Evolutionary conservation across 116 monocot genomes (phyloP).

Genomic region (Papilionanthe hybrid): DNA sequence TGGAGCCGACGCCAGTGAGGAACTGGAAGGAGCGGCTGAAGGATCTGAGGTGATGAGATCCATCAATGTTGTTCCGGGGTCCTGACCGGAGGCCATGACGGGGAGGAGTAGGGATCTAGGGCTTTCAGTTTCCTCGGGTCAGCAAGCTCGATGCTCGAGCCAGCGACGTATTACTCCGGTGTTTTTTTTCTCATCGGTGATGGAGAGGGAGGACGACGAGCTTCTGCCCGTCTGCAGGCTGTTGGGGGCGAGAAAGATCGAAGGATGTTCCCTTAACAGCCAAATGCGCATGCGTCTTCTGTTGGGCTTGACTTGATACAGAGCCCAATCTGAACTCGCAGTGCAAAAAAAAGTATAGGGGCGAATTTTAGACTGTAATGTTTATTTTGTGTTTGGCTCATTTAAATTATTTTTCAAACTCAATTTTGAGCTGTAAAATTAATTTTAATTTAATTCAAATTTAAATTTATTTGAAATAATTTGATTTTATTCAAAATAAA

Average conservation of each 20-base stretch:
- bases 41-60: conserved; percentile 30
- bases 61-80: conserved; percentile 19
- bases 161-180: neutral
- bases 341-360: too few relatives aligned
- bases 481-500: too few relatives aligned
- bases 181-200: neutral
- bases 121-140: neutral
- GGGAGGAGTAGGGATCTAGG: neutral
- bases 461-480: too few relatives aligned
- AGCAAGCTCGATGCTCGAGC: neutral
- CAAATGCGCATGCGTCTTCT: too few relatives aligned
- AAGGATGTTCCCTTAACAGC: too few relatives aligned
- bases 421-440: too few relatives aligned
- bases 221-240: neutral
- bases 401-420: too few relatives aligned
- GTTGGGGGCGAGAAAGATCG: neutral
- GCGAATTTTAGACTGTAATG: too few relatives aligned
- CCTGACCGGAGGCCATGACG: conserved; percentile 27
- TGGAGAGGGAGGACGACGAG: neutral
- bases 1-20: conserved; percentile 9
- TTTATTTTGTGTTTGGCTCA: too few relatives aligned
- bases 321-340: too few relatives aligned
- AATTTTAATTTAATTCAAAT: too few relatives aligned
- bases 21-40: conserved; percentile 9
- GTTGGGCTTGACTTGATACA: too few relatives aligned